phyloP scores from a whole-genome alignment of 2,329 filamentous ascomycete species.

The Cercospora citrullina region DNA sequence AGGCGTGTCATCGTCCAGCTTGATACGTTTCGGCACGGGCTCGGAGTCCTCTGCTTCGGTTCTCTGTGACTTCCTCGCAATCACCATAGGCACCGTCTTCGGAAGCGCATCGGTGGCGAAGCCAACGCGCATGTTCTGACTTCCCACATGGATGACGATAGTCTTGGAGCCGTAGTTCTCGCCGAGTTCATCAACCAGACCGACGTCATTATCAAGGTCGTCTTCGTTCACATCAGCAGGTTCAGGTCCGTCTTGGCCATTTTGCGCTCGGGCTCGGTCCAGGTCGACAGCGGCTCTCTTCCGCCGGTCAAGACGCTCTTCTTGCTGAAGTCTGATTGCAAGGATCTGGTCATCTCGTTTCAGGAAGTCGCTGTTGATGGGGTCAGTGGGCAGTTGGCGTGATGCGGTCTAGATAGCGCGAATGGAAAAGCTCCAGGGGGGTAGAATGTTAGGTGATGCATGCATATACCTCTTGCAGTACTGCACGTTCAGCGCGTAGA shows the following conservation, averaged over 20 bases:
- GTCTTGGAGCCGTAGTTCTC: slow-evolving; percentile 79
- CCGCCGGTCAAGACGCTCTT: slow-evolving; percentile 80
- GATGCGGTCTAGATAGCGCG: not conserved
- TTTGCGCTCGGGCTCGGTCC: slow-evolving; percentile 78
- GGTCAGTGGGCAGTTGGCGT: not conserved
- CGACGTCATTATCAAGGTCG: slow-evolving; percentile 49
- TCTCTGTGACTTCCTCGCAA: slow-evolving; percentile 74
- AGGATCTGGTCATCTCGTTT: slow-evolving; percentile 97
- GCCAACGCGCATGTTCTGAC: slow-evolving; percentile 91
- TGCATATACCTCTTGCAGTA: slow-evolving; percentile 38
- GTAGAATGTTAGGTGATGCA: not conserved
- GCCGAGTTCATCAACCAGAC: slow-evolving; percentile 58
- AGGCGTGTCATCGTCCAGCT: slow-evolving; percentile 61
- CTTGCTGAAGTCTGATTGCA: slow-evolving; percentile 81
- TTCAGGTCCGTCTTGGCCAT: slow-evolving; percentile 52
- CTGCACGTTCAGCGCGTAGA: slow-evolving; percentile 40
- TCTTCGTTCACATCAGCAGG: slow-evolving; percentile 41
- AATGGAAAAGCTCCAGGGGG: not conserved
- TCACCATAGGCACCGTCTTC: slow-evolving; percentile 89
- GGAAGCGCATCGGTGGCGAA: slow-evolving; percentile 94
- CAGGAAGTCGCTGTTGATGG: slow-evolving; percentile 78
- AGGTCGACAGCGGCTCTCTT: slow-evolving; percentile 84
- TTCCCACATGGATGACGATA: slow-evolving; percentile 92
- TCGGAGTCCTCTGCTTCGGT: slow-evolving; percentile 85
- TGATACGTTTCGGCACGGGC: slow-evolving; percentile 68